A percentile compares a stretch with the other conserved stretches of the same genome.
Conservation (phyloP, 2,329 filamentous ascomycete genomes). For the Fusarium sp. region DNA sequence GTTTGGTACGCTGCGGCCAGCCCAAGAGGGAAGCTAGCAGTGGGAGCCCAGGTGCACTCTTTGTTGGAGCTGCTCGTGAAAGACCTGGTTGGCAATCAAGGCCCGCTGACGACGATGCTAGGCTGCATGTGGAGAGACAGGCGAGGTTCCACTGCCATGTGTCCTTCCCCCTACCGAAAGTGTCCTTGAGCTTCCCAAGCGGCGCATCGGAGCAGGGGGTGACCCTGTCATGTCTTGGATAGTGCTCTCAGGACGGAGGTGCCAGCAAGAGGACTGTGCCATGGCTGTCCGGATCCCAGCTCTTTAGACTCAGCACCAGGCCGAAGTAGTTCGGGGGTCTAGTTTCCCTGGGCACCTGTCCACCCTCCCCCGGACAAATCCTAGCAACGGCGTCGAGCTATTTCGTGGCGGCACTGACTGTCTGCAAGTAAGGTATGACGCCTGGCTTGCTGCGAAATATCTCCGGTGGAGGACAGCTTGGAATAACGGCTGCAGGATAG, state of each 20-base stretch:
- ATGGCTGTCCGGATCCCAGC: slow-evolving; percentile 18
- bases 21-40: slow-evolving; percentile 28
- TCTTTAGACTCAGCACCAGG: slow-evolving; percentile 18
- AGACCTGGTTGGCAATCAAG: slow-evolving; percentile 24
- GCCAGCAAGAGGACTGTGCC: slow-evolving; percentile 28
- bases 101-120: slow-evolving; percentile 36
- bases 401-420: slow-evolving; percentile 22
- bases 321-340: slow-evolving; percentile 13
- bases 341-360: slow-evolving; percentile 4
- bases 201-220: slow-evolving; percentile 28
- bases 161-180: slow-evolving; percentile 36
- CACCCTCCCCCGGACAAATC: slow-evolving; percentile 13
- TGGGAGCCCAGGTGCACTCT: slow-evolving; percentile 13
- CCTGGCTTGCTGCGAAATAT: slow-evolving; percentile 30
- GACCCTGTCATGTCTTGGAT: slow-evolving; percentile 20
- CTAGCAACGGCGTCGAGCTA: slow-evolving; percentile 12
- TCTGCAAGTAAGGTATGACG: slow-evolving; percentile 31
- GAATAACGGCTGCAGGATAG: slow-evolving; percentile 11
- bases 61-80: slow-evolving; percentile 15
- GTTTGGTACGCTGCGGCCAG: slow-evolving; percentile 29
- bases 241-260: slow-evolving; percentile 14
- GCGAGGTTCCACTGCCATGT: slow-evolving; percentile 43
- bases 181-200: slow-evolving; percentile 33
- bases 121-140: slow-evolving; percentile 38
- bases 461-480: slow-evolving; percentile 16